Evolutionary conservation across 805 yeast species (phyloP).

Genomic region (Tetrapisispora pingtungensis): DNA sequence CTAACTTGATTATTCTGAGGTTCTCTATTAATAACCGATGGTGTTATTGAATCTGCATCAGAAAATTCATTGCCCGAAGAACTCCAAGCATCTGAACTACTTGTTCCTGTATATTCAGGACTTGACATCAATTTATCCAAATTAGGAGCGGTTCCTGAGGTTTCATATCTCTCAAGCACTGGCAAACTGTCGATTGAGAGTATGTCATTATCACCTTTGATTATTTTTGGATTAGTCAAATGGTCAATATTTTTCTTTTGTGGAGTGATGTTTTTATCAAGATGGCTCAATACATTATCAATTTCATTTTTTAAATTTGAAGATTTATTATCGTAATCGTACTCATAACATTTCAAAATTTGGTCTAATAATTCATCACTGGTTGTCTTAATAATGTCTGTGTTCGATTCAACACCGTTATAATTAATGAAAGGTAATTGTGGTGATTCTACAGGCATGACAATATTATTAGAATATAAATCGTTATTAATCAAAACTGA

Average conservation of each 20-base stretch:
- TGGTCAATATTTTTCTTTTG: constrained; percentile 1
- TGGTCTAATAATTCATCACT: constrained; percentile 23
- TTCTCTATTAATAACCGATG: neutral
- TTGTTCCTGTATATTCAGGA: constrained; percentile 17
- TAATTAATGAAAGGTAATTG: neutral
- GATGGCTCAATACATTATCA: constrained; percentile 12
- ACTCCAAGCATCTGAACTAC: constrained; percentile 15
- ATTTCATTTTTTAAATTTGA: constrained; percentile 11
- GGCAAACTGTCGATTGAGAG: constrained; percentile 1
- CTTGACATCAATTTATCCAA: constrained; percentile 14
- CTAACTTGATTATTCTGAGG: neutral
- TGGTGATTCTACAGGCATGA: constrained; percentile 4
- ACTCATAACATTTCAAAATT: constrained; percentile 19
- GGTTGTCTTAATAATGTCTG: constrained; percentile 2
- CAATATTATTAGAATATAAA: constrained; percentile 6
- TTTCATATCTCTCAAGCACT: constrained; percentile 3
- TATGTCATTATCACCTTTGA: constrained; percentile 1
- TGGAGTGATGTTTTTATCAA: constrained; percentile 4
- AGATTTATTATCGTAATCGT: neutral
- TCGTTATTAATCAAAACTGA: constrained; percentile 2
- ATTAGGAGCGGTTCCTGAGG: neutral
- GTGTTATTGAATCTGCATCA: constrained; percentile 3
- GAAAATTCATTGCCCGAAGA: constrained; percentile 21
- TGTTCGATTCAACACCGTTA: neutral
- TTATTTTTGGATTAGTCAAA: constrained; percentile 1